These are phyloP conservation scores for Metschnikowia dekortorum DNA, from an alignment of 805 yeast genomes.

Conservation along the genomic window DNA sequence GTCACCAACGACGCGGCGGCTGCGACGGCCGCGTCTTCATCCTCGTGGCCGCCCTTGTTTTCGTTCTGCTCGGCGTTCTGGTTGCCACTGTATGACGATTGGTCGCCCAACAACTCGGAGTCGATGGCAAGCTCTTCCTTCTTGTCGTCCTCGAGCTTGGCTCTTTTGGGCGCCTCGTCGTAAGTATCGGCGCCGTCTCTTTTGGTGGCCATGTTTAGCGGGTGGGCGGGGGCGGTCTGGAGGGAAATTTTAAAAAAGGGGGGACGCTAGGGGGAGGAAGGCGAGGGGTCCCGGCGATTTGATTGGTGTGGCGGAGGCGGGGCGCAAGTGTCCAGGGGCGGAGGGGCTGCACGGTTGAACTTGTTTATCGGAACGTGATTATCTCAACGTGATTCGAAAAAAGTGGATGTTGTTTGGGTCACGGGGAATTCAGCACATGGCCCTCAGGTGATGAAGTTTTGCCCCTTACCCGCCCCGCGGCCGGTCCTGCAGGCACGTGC, in stretches of 20 bases:
- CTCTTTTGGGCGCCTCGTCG: slow-evolving; percentile 13
- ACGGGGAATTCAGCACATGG: slow-evolving; percentile 27
- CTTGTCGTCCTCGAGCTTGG: slow-evolving; percentile 13
- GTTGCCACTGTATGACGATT: slow-evolving; percentile 25
- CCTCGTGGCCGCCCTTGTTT: slow-evolving; percentile 14
- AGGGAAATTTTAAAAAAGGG: not conserved
- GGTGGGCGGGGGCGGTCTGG: not conserved
- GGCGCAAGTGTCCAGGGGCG: not conserved
- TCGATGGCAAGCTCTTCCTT: slow-evolving; percentile 33
- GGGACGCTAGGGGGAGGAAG: not conserved
- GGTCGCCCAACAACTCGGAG: slow-evolving; percentile 41
- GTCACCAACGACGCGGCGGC: slow-evolving; percentile 28
- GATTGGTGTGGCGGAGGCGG: not conserved
- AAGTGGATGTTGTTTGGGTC: slow-evolving; percentile 17
- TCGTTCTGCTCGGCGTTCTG: slow-evolving; percentile 9
- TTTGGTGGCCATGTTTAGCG: slow-evolving; percentile 16
- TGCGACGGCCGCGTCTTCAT: slow-evolving; percentile 24
- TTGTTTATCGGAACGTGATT: slow-evolving; percentile 17
- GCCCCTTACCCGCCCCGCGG: slow-evolving; percentile 15
- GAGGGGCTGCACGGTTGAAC: slow-evolving; percentile 5
- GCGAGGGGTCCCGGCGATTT: not conserved
- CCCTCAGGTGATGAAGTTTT: slow-evolving; percentile 24
- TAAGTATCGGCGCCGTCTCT: slow-evolving; percentile 15
- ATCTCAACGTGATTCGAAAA: slow-evolving; percentile 17
- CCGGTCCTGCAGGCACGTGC: not conserved